Evolutionary conservation across 305 asterid genomes (phyloP).

Genomic region (Euphrasia arctica): DNA sequence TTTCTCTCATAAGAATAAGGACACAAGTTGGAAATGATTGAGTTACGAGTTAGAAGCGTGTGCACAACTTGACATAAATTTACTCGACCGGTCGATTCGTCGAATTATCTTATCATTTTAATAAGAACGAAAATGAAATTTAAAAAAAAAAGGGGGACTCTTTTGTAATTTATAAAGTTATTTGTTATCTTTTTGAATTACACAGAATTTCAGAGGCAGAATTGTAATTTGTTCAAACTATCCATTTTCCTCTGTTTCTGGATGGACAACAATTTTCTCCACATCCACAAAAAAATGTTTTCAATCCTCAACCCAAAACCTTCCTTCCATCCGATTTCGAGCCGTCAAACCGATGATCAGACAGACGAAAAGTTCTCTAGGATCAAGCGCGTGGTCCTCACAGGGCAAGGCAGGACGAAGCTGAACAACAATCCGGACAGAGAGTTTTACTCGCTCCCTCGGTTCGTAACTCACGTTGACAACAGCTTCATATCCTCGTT

Average conservation of each 20-base stretch:
- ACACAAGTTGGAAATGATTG: no score
- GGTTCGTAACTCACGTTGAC: constrained; percentile 74
- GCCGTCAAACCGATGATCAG: neutral
- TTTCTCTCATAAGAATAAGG: neutral
- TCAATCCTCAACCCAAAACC: no score
- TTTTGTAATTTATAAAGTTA: no score
- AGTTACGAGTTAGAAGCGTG: constrained; percentile 16
- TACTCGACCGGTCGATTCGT: constrained; percentile 16
- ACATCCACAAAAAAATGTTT: no score
- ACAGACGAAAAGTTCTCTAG: neutral
- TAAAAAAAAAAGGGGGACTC: no score
- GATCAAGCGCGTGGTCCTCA: constrained; percentile 61
- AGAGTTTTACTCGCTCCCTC: constrained; percentile 67
- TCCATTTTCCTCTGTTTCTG: no score
- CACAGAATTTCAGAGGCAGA: no score
- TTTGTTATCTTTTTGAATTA: no score
- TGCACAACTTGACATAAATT: constrained; percentile 26
- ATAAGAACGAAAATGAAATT: no score
- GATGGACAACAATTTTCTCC: no score
- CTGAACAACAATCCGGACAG: constrained; percentile 50
- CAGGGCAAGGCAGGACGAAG: constrained; percentile 56
- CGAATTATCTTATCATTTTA: no score
- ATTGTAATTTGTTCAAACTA: no score
- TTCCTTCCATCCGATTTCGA: neutral
- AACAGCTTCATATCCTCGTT: constrained; percentile 51